phyloP scores from a whole-genome alignment of 2,329 filamentous ascomycete genomes.

The Hysterium pulicare region DNA sequence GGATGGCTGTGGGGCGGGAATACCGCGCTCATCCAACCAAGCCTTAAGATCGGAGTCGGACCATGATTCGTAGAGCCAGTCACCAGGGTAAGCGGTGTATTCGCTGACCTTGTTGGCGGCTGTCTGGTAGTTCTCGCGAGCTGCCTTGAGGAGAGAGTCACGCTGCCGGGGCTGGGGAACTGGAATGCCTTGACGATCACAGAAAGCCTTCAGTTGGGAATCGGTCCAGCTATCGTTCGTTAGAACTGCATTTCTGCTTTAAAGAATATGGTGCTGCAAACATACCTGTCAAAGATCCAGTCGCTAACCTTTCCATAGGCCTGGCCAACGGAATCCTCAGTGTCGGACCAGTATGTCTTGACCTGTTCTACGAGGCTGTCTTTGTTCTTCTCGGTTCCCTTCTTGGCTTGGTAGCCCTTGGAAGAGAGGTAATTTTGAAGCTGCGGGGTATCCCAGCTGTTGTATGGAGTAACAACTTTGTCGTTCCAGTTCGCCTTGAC shows the following conservation, averaged over 20 bases:
- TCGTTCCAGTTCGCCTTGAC: constrained; percentile 86
- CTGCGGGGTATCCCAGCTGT: constrained; percentile 69
- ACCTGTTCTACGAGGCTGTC: constrained; percentile 67
- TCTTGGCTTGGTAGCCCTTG: constrained; percentile 68
- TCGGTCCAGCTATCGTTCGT: constrained; percentile 71
- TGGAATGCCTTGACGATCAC: constrained; percentile 82
- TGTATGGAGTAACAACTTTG: constrained; percentile 72
- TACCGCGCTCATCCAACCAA: constrained; percentile 86
- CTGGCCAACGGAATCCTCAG: constrained; percentile 70
- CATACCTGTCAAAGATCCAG: constrained; percentile 83
- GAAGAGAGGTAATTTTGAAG: constrained; percentile 64
- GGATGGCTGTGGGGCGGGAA: constrained; percentile 79
- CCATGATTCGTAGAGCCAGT: constrained; percentile 93
- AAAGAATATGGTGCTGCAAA: background rate
- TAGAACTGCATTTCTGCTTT: constrained; percentile 25
- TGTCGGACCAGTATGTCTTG: constrained; percentile 72
- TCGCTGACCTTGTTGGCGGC: constrained; percentile 73
- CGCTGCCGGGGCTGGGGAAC: constrained; percentile 83
- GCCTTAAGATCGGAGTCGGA: constrained; percentile 89
- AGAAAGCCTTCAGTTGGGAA: constrained; percentile 88
- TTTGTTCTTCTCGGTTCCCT: constrained; percentile 64
- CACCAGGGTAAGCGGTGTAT: constrained; percentile 79
- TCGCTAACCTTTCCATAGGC: constrained; percentile 72
- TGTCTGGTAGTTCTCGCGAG: constrained; percentile 76
- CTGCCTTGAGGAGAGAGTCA: constrained; percentile 73